phyloP scores from a whole-genome alignment of 1,284 basidiomycete species.

The Taiwanofungus camphoratus region DNA sequence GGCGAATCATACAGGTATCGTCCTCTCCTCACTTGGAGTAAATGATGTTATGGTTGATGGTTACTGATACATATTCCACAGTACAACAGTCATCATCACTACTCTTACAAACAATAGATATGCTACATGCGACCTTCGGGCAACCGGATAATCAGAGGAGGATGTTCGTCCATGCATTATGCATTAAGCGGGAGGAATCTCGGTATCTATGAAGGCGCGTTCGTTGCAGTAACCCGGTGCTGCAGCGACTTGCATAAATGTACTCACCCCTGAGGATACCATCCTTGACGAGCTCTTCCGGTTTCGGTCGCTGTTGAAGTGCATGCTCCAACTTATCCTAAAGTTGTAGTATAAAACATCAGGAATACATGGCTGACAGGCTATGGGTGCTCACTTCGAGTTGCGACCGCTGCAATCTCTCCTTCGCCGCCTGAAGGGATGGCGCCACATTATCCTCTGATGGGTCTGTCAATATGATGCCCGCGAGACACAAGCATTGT shows the following conservation, averaged over 20 bases:
- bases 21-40: background rate
- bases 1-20: background rate
- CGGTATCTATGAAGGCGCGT: conserved; percentile 9
- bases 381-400: conserved; percentile 44
- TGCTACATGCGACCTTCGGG: conserved; percentile 2
- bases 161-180: background rate
- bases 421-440: conserved; percentile 58
- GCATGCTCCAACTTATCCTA: conserved; percentile 68
- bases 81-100: background rate
- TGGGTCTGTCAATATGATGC: background rate
- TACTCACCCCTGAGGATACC: conserved; percentile 49
- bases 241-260: background rate
- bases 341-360: background rate
- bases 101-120: conserved; percentile 4
- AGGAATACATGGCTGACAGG: background rate
- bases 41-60: background rate
- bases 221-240: background rate
- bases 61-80: background rate
- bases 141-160: background rate
- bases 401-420: conserved; percentile 61
- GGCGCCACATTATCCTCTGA: conserved; percentile 69
- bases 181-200: conserved; percentile 14
- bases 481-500: background rate
- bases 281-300: conserved; percentile 66
- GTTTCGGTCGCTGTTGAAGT: conserved; percentile 57